Conservation (phyloP, 129 eudicot species). For the Flaveria trinervia region DNA sequence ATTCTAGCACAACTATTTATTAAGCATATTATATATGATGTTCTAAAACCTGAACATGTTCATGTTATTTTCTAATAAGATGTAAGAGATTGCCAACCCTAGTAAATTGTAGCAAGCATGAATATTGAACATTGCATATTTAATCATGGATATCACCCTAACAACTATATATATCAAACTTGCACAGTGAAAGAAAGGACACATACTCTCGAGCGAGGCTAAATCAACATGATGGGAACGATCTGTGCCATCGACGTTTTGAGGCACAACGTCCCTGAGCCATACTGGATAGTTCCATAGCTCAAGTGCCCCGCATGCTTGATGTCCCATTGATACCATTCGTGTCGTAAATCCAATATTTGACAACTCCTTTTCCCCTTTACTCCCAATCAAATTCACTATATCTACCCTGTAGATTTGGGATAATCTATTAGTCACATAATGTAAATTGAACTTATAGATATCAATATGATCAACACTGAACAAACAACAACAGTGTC, state of each 20-base stretch:
- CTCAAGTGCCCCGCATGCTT: conserved; percentile 59
- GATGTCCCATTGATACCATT: conserved; percentile 76
- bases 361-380: conserved; percentile 40
- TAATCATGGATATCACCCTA: neutral
- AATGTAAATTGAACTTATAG: too few species aligned
- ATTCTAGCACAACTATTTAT: neutral
- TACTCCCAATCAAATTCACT: conserved; percentile 37
- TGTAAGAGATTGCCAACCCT: neutral
- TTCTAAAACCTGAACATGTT: neutral
- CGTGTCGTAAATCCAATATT: conserved; percentile 48
- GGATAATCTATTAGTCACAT: neutral
- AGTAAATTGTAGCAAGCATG: neutral
- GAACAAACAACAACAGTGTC: neutral
- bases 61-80: too few species aligned
- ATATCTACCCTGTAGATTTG: conserved; percentile 40
- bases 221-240: conserved; percentile 51
- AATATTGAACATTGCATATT: neutral
- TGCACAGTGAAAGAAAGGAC: neutral
- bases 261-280: conserved; percentile 49
- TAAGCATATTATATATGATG: too few species aligned
- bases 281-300: conserved; percentile 60
- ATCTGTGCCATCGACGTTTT: conserved; percentile 49
- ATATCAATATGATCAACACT: neutral
- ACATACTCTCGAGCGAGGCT: conserved; percentile 58
- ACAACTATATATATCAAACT: neutral